These are phyloP conservation scores for Ganoderma lucidum DNA, from an alignment of 1,284 basidiomycete genomes.

Conservation along the genomic window DNA sequence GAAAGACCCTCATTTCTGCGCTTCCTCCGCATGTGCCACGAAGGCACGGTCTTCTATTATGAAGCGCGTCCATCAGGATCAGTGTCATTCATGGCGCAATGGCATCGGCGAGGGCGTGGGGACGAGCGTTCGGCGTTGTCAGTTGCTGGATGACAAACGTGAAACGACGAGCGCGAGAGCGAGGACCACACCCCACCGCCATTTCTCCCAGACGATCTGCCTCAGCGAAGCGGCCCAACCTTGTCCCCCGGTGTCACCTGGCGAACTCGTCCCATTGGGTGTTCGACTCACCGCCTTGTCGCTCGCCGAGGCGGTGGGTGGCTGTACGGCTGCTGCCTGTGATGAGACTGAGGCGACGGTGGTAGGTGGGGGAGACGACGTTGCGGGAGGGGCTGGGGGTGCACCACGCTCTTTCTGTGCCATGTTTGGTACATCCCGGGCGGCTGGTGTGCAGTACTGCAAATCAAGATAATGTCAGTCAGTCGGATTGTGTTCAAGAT, in stretches of 20 bases:
- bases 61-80: constrained; percentile 6
- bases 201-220: constrained; percentile 79
- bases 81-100: not conserved
- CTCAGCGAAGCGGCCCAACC: constrained; percentile 66
- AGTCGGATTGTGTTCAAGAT: not conserved
- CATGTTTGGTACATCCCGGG: constrained; percentile 89
- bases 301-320: constrained; percentile 12
- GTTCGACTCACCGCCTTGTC: constrained; percentile 30
- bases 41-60: not conserved
- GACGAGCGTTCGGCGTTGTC: constrained; percentile 10
- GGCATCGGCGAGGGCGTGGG: not conserved
- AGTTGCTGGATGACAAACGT: constrained; percentile 52
- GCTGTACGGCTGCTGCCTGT: constrained; percentile 7
- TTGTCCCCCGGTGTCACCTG: constrained; percentile 28
- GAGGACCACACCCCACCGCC: constrained; percentile 83
- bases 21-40: too few relatives aligned
- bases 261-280: constrained; percentile 23
- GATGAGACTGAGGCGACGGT: constrained; percentile 20
- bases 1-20: constrained; percentile 9
- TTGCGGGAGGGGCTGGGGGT: constrained; percentile 42
- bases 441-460: constrained; percentile 73
- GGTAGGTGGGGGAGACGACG: constrained; percentile 30
- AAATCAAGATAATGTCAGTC: not conserved
- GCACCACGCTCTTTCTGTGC: constrained; percentile 75
- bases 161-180: constrained; percentile 79